Base-by-base conservation (phyloP, 768 basidiomycete genomes). In the Hortiboletus campestris region DNA sequence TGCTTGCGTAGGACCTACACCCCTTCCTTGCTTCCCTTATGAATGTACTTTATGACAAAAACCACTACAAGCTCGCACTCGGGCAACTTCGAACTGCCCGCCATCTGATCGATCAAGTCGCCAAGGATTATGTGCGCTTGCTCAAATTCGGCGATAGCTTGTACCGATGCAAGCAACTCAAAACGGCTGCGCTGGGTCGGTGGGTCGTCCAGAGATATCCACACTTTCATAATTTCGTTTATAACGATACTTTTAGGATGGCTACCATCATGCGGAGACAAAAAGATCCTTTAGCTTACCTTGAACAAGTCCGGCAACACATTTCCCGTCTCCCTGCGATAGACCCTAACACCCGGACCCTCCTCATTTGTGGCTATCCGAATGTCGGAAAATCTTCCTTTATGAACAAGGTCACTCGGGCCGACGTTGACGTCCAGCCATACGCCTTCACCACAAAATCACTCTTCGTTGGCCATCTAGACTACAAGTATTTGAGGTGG, bases 371-470 rank as follows among this genome's bases (percentile, higher is more conserved):
- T 67, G 97, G 97, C 52, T 99, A 98, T 75, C 97, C 97, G 17
- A 99, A 99, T 71, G 97, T 99, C 69, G 97, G 97, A 53, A 99
- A 99, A 77, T 97, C 94, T 14, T 96, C 94, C 22, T 99, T 99
- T 74, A 94, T 99, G 66, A 99, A 99, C 86, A 98, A 98, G 75
- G 93, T 99, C 68, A 98, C 97, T 20, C 88, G 97, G 48, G 97
- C 96, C 49, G 97, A 99, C 69, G 97, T 99, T 65, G 97, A 99
- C 70, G 97, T 99, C 31, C 96, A 99, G 73, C 96, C 96, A 36
- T 99, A 98, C 69, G 97, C 97, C 1, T 99, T 99, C 78, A 99
- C 97, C 44, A 99, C 97, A 31, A 98, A 98, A 74, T 94, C 92
- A 0, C 88, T 99, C 49, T 98, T 98, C 69, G 91, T 99, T 65